phyloP scores from a whole-genome alignment of 352 stramenopile genomes.

The Globisporangium middletonii region DNA sequence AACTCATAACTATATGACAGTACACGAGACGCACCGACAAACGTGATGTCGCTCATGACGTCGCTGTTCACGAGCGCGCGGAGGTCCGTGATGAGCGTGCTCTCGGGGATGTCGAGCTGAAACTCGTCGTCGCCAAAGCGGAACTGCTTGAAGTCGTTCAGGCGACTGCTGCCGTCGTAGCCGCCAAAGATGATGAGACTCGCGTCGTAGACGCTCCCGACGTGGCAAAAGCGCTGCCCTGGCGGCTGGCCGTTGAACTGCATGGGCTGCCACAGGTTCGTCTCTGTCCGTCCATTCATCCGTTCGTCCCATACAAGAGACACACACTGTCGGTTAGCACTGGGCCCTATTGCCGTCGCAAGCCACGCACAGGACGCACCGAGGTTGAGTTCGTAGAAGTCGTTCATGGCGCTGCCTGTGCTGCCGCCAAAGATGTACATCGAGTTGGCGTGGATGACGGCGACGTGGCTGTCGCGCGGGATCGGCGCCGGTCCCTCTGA shows the following conservation, averaged over 20 bases:
- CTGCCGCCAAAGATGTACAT: conserved; percentile 96
- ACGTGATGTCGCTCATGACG: conserved; percentile 86
- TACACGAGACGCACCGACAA: conserved; percentile 47
- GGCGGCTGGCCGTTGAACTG: conserved; percentile 77
- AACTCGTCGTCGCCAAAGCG: conserved; percentile 79
- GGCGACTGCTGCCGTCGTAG: conserved; percentile 93
- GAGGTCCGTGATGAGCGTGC: conserved; percentile 69
- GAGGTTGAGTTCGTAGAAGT: conserved; percentile 94
- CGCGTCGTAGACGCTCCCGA: conserved; percentile 90
- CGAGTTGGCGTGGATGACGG: conserved; percentile 89
- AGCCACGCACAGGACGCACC: conserved; percentile 20
- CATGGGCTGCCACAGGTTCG: conserved; percentile 64
- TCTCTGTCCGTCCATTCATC: conserved; percentile 25
- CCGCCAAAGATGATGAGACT: conserved; percentile 93
- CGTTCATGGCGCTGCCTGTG: conserved; percentile 95
- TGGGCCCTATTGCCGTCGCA: no score
- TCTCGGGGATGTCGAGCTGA: conserved; percentile 81
- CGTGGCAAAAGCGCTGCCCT: conserved; percentile 95
- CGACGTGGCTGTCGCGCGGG: conserved; percentile 95
- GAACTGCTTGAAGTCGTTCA: conserved; percentile 95
- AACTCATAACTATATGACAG: background rate
- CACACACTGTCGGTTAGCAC: background rate
- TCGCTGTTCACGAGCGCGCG: conserved; percentile 77
- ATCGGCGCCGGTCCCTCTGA: conserved; percentile 89
- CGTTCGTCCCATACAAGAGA: background rate